Conservation (phyloP, 495 filamentous ascomycete genomes). For the Penicillium canariense region DNA sequence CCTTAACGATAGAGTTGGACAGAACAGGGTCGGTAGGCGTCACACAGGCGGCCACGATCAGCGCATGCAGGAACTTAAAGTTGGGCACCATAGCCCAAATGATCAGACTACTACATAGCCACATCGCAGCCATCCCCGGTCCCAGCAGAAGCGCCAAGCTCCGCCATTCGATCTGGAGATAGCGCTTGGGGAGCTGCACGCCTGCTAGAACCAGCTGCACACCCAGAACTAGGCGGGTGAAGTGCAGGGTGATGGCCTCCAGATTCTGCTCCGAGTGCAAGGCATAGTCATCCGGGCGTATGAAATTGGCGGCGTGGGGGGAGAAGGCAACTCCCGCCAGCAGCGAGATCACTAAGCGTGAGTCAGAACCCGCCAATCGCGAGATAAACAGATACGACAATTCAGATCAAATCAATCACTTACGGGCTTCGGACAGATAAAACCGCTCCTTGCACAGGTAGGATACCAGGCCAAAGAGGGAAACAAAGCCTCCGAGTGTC, state of each 20-base stretch:
- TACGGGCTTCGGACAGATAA: conserved; percentile 88
- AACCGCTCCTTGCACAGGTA: conserved; percentile 88
- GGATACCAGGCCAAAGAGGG: conserved; percentile 82
- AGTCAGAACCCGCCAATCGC: neutral
- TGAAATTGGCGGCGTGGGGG: conserved; percentile 72
- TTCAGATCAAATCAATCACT: conserved; percentile 26
- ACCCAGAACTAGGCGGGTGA: conserved; percentile 84
- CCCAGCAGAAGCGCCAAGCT: conserved; percentile 73
- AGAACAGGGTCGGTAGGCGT: conserved; percentile 91
- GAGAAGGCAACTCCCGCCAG: conserved; percentile 76
- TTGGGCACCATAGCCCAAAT: conserved; percentile 77
- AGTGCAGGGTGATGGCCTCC: conserved; percentile 69
- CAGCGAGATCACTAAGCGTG: conserved; percentile 69
- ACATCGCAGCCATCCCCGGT: conserved; percentile 86
- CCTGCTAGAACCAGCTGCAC: conserved; percentile 90
- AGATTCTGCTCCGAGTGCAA: conserved; percentile 57
- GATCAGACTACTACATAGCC: conserved; percentile 75
- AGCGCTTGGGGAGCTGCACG: conserved; percentile 86
- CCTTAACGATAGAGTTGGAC: conserved; percentile 88
- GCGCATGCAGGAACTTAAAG: conserved; percentile 69
- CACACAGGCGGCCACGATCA: conserved; percentile 79
- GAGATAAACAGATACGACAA: no score
- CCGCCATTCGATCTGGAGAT: conserved; percentile 78
- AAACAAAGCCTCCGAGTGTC: conserved; percentile 82
- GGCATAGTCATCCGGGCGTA: conserved; percentile 75